Percentiles rank a stretch among this genome's conserved stretches.
phyloP scores from a whole-genome alignment of 2,329 filamentous ascomycete genomes.

The Fusarium tricinctum region DNA sequence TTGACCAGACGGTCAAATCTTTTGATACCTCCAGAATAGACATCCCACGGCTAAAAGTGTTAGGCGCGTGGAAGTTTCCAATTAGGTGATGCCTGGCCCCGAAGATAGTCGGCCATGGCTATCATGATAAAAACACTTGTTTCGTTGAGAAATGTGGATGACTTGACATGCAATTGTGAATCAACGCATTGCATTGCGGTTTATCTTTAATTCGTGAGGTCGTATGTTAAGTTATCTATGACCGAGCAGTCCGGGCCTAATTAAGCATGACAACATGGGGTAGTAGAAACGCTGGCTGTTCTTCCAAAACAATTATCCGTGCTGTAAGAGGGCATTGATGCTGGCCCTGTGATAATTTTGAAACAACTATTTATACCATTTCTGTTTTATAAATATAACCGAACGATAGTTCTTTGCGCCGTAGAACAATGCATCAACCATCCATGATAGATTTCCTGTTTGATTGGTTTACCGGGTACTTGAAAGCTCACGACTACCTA shows the following conservation, averaged over 20 bases:
- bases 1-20: too few species aligned
- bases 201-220: conserved; percentile 27
- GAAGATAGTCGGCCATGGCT: conserved; percentile 34
- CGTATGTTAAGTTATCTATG: conserved; percentile 16
- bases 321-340: conserved; percentile 26
- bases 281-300: conserved; percentile 39
- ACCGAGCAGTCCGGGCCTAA: conserved; percentile 31
- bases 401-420: conserved; percentile 16
- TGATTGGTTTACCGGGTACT: not conserved
- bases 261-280: conserved; percentile 33
- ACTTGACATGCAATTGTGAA: conserved; percentile 13
- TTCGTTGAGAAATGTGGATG: conserved; percentile 3
- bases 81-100: conserved; percentile 36
- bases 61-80: conserved; percentile 30
- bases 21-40: too few species aligned
- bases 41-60: conserved; percentile 41
- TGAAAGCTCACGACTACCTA: not conserved
- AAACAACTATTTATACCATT: conserved; percentile 16
- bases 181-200: conserved; percentile 16
- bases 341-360: conserved; percentile 26
- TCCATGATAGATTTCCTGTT: conserved; percentile 26
- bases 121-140: conserved; percentile 16
- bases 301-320: conserved; percentile 29
- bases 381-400: conserved; percentile 16
- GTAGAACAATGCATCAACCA: conserved; percentile 33